Percentiles rank a stretch among this genome's conserved stretches.
Conservation (phyloP, 2,329 filamentous ascomycete species). For the Knoxdaviesia proteae region DNA sequence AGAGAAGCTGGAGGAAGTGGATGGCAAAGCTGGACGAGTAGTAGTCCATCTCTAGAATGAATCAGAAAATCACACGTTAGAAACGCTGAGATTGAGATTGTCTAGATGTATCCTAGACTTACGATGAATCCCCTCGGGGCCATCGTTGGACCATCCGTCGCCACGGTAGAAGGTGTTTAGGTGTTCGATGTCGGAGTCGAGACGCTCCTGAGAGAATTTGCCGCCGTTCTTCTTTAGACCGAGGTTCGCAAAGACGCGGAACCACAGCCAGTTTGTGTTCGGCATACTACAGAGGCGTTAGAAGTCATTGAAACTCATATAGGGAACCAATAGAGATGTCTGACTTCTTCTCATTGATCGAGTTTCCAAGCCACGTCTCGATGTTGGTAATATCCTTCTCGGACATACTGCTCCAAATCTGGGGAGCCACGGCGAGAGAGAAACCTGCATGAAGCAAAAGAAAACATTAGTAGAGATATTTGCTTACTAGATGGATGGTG, state of each 20-base stretch:
- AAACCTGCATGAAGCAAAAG: conserved; percentile 21
- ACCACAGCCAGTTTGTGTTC: conserved; percentile 55
- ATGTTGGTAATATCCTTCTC: conserved; percentile 43
- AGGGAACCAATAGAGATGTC: not conserved
- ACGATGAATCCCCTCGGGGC: conserved; percentile 55
- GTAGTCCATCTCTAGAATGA: conserved; percentile 51
- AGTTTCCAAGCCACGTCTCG: conserved; percentile 50
- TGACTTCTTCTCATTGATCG: conserved; percentile 56
- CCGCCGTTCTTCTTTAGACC: conserved; percentile 57
- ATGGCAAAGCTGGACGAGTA: conserved; percentile 71
- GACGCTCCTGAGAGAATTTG: conserved; percentile 44
- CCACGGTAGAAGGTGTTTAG: conserved; percentile 68
- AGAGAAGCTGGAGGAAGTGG: conserved; percentile 59
- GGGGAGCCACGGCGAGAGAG: conserved; percentile 45
- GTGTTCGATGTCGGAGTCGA: conserved; percentile 58
- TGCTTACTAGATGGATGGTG: not conserved
- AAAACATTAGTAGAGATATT: not conserved
- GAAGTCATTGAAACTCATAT: conserved; percentile 13
- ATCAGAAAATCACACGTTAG: not conserved
- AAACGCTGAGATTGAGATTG: not conserved
- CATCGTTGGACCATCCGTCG: conserved; percentile 66
- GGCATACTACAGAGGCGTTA: conserved; percentile 39
- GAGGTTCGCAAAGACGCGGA: conserved; percentile 65
- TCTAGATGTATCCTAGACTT: conserved; percentile 7
- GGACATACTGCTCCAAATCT: conserved; percentile 45